Percentiles rank a stretch among this genome's conserved stretches.
These are phyloP conservation scores for Podochytrium sp. DNA, from an alignment of 192 early-diverging fungal species.

Conservation along the genomic window DNA sequence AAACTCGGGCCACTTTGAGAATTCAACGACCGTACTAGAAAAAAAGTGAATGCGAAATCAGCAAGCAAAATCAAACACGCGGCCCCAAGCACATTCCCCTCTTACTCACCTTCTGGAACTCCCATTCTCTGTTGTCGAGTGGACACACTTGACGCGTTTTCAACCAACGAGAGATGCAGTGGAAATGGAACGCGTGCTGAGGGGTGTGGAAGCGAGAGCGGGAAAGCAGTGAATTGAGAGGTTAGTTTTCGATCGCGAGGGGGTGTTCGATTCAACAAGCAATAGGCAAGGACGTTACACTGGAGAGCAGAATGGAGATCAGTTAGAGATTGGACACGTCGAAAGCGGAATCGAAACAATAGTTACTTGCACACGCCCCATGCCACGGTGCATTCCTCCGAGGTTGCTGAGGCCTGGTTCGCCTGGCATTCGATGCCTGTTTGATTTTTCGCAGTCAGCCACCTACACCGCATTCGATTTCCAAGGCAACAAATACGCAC, in stretches of 20 bases:
- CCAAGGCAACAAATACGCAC: slow-evolving; percentile 43
- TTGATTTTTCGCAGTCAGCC: too few relatives aligned
- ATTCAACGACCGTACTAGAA: slow-evolving; percentile 4
- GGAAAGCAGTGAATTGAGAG: neutral
- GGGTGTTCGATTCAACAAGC: too few relatives aligned
- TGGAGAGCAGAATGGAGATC: neutral
- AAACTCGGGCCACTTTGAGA: too few relatives aligned
- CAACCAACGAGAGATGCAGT: slow-evolving; percentile 97
- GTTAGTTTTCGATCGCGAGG: neutral
- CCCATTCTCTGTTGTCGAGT: slow-evolving; percentile 98
- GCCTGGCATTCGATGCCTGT: slow-evolving; percentile 96
- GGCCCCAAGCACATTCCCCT: neutral
- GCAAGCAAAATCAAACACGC: neutral
- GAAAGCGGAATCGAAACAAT: too few relatives aligned
- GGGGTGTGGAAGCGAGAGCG: neutral
- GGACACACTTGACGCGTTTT: slow-evolving; percentile 96
- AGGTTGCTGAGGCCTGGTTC: slow-evolving; percentile 90
- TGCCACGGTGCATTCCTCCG: slow-evolving; percentile 92
- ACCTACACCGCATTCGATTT: neutral
- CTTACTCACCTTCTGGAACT: slow-evolving; percentile 86
- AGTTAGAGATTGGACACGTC: neutral
- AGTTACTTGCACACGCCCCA: slow-evolving; percentile 96
- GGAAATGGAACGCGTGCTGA: slow-evolving; percentile 97
- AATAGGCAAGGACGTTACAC: neutral
- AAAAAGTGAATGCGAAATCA: neutral